Conservation (phyloP, 805 yeast genomes). For the Lachancea waltii region DNA sequence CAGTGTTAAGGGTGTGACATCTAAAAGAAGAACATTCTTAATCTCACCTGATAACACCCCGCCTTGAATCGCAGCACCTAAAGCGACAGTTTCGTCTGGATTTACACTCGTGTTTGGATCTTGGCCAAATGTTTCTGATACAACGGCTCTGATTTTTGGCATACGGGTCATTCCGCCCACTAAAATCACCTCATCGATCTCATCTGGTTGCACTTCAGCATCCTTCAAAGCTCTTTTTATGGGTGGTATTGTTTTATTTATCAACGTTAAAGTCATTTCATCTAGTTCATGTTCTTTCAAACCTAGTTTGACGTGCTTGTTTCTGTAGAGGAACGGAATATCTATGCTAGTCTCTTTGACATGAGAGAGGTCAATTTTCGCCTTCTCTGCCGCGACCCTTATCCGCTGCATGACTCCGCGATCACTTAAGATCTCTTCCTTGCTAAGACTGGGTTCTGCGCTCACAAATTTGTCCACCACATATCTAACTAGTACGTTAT, state of each 20-base stretch:
- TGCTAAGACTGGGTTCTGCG: constrained; percentile 40
- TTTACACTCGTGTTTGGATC: constrained; percentile 67
- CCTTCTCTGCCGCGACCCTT: constrained; percentile 72
- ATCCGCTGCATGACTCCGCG: constrained; percentile 63
- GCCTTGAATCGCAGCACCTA: constrained; percentile 89
- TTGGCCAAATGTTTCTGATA: constrained; percentile 51
- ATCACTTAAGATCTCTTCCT: constrained; percentile 36
- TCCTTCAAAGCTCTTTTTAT: constrained; percentile 70
- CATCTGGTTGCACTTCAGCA: constrained; percentile 58
- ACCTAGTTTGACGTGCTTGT: constrained; percentile 51
- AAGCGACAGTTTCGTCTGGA: constrained; percentile 91
- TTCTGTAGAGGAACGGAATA: constrained; percentile 61
- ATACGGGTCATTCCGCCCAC: constrained; percentile 91
- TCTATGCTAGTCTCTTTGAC: constrained; percentile 54
- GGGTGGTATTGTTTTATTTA: constrained; percentile 63
- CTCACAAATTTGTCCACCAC: constrained; percentile 52
- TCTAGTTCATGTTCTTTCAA: constrained; percentile 66
- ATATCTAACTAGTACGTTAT: constrained; percentile 52
- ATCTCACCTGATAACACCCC: constrained; percentile 80
- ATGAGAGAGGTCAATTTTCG: constrained; percentile 69
- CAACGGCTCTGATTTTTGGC: constrained; percentile 69
- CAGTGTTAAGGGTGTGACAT: constrained; percentile 75
- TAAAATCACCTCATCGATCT: constrained; percentile 65
- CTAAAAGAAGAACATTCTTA: constrained; percentile 67
- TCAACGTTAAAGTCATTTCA: constrained; percentile 55